These are phyloP conservation scores for Avicennia marina DNA, from an alignment of 257 asterid species.

Conservation along the genomic window DNA sequence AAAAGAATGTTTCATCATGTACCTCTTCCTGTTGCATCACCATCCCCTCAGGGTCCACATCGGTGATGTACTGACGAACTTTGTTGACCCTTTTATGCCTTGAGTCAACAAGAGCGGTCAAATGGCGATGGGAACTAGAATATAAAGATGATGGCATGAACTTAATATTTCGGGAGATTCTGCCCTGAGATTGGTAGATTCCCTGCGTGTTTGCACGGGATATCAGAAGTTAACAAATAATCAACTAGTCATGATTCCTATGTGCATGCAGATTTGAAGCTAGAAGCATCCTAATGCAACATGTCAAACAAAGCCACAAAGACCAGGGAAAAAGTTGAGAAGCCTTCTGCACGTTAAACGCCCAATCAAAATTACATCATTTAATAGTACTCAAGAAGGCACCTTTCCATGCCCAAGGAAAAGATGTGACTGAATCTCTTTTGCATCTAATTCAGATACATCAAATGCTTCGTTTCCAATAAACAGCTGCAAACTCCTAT, in stretches of 20 bases:
- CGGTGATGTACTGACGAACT: too few relatives aligned
- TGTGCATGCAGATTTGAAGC: not conserved
- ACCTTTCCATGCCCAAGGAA: conserved; percentile 61
- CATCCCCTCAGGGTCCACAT: too few relatives aligned
- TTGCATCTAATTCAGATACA: conserved; percentile 45
- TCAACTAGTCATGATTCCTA: not conserved
- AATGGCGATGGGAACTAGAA: too few relatives aligned
- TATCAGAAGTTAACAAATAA: not conserved
- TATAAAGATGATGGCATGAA: too few relatives aligned
- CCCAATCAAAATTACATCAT: not conserved
- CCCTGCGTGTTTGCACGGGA: conserved; percentile 35
- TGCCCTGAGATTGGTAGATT: conserved; percentile 45
- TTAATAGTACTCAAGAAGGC: not conserved
- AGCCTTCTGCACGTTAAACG: not conserved
- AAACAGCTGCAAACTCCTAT: conserved; percentile 53
- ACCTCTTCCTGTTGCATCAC: too few relatives aligned
- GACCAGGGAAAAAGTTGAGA: not conserved
- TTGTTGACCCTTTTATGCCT: too few relatives aligned
- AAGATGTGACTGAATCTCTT: conserved; percentile 54
- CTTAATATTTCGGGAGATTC: too few relatives aligned
- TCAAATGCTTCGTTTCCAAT: conserved; percentile 60
- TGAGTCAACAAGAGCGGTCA: too few relatives aligned
- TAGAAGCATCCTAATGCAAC: not conserved
- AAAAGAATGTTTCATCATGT: too few relatives aligned
- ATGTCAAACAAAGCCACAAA: not conserved